phyloP scores from a whole-genome alignment of 352 stramenopile species.

The Globisporangium orthogonon region DNA sequence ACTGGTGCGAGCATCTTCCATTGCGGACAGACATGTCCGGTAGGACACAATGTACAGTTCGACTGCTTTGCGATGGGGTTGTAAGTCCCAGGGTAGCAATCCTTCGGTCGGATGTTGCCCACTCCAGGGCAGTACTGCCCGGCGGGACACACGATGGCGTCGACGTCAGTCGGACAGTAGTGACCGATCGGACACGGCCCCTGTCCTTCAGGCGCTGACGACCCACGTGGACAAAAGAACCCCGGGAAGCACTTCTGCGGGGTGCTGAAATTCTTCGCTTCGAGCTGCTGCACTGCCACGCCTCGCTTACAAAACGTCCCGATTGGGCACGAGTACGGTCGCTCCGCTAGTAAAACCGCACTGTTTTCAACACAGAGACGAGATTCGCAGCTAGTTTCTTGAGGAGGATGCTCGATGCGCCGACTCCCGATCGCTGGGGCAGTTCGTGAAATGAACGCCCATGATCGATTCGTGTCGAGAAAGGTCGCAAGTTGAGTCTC shows the following conservation, averaged over 20 bases:
- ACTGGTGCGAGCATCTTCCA: conserved; percentile 65
- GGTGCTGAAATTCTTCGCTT: conserved; percentile 88
- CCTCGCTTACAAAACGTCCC: conserved; percentile 91
- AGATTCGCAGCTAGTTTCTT: conserved; percentile 32
- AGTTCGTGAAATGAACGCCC: conserved; percentile 36
- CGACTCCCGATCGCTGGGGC: conserved; percentile 48
- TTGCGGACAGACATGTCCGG: conserved; percentile 91
- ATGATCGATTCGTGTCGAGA: conserved; percentile 34
- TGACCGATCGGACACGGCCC: conserved; percentile 94
- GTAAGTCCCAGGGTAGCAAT: conserved; percentile 94
- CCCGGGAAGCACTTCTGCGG: conserved; percentile 94
- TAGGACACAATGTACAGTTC: conserved; percentile 93
- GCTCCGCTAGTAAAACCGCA: conserved; percentile 64
- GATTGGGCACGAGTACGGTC: conserved; percentile 92
- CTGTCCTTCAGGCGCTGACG: conserved; percentile 86
- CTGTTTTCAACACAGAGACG: conserved; percentile 47
- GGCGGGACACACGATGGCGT: conserved; percentile 89
- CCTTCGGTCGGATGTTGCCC: conserved; percentile 87
- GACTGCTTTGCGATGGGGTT: conserved; percentile 76
- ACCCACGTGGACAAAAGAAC: conserved; percentile 95
- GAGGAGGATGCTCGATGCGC: conserved; percentile 57
- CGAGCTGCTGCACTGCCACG: conserved; percentile 49
- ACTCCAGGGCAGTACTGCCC: conserved; percentile 94
- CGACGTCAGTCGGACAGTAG: conserved; percentile 90
- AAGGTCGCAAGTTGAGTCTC: conserved; percentile 68